Base-by-base conservation (phyloP, 225 moss, liverwort and hornwort genomes). In the Antitrichia curtipendula region DNA sequence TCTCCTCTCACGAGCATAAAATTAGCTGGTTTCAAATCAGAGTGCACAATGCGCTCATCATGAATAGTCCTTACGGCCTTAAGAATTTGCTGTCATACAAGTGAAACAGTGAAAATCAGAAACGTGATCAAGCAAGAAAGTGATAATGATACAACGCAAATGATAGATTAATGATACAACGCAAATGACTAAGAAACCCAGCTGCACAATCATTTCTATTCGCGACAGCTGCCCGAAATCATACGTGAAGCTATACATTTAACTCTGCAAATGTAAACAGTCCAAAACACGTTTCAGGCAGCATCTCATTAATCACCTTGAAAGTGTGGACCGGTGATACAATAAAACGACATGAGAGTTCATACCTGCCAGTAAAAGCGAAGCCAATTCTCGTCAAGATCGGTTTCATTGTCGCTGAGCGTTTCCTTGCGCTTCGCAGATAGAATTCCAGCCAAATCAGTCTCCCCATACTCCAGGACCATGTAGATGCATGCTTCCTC, bases 21-120 rank as follows among this genome's bases (percentile, higher is more conserved):
- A 91, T 99, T 99, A 83, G 99, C 97, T 63, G 99, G 99, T 95
- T 99, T 99, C 72, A 99, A 90, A 88, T 99, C 99, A 88, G 99
- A 95, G 90, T 99, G 99, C 82, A 99, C 99, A 40, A 99, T 97
- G 29, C 99, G 95, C 87, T 96, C 99, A 29, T 99, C 95, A 58
- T 99, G 99, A 73, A 99, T 99, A 57, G 99, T 97, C 90, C 91
- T 91, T 73, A 99, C 99, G 78, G 99, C 97, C 83, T 92, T 84
- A 41, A 99, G 90, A 91, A 99, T 96, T 92, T 97, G 99, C 99
- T 97, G 96, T 66, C 73, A 75, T 86, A 81, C 78, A 81, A 84
- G 63, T 41, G 79, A 84, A 78, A 50, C 47, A 84, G 58, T 22
- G 81, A 70, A 49, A 29, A 77, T 87, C 69, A 81, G 52, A 65